Evolutionary conservation across 2,329 filamentous ascomycete genomes (phyloP), one percentile per base, ranked within the genome.

Genomic region (Aspergillus pseudoterreus): DNA sequence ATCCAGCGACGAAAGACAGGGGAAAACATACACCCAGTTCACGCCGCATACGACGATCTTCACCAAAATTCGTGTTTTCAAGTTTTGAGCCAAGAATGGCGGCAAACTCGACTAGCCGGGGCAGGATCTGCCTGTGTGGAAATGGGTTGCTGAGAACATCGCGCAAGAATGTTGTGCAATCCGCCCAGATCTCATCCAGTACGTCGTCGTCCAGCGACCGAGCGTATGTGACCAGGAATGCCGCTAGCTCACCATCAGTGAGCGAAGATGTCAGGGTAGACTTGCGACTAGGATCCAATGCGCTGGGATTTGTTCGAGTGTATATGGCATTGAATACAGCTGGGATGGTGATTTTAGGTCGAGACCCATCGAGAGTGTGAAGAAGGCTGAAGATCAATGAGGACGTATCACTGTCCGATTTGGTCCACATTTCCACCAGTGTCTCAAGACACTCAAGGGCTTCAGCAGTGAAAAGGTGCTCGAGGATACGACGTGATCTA

Each of bases 181-280:
- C 92, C 38, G 85, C 81, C 94, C 94, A 99, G 45, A 99, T 96
- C 71, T 99, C 94, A 63, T 99, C 94, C 81, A 96, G 92, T 14
- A 94, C 88, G 74, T 99, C 94, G 63, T 99, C 94, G 64, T 99
- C 94, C 11, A 97, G 78, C 0, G 92, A 94, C 27, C 83, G 83
- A 0, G 91, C 87, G 69, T 99, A 99, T 56, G 94, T 88, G 6
- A 96, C 88, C 42, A 97, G 73, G 68, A 99, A 99, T 8, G 87
- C 82, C 8, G 92, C 89, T 10, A 99, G 77, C 63, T 96, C 92
- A 0, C 83, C 82, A 63, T 96, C 91, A 49, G 85, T 84, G 9
- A 99, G 75, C 44, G 89, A 86, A 15, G 94, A 88, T 0, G 92
- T 95, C 67, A 97, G 76, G 2, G 90, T 95, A 14, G 92, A 97